phyloP scores from a whole-genome alignment of 108 stramenopile genomes.

The Stephanodiscus triporus region DNA sequence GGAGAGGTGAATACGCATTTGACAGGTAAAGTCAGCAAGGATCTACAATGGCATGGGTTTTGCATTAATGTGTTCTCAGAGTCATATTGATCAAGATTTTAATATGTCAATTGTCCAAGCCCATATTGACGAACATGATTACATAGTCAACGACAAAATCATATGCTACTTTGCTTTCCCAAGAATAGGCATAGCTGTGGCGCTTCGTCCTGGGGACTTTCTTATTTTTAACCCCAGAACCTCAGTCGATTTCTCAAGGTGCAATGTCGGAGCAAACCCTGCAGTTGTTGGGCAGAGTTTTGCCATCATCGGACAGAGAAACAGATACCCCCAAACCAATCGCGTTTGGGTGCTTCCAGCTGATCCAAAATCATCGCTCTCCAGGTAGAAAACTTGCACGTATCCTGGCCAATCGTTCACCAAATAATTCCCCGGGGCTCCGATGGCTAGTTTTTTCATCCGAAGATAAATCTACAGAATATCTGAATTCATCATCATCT shows the following conservation, averaged over 20 bases:
- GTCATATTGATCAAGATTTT: slow-evolving; percentile 4
- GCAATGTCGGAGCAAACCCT: too few relatives aligned
- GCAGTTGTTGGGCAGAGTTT: too few relatives aligned
- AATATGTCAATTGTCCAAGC: background rate
- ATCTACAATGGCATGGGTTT: slow-evolving; percentile 14
- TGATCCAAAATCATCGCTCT: too few relatives aligned
- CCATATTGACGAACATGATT: background rate
- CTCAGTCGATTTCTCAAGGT: slow-evolving; percentile 8
- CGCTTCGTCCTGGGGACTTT: slow-evolving; percentile 14
- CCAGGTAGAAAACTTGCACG: too few relatives aligned
- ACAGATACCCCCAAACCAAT: too few relatives aligned
- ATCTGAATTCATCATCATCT: too few relatives aligned
- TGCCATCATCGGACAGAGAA: too few relatives aligned
- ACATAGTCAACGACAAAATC: background rate
- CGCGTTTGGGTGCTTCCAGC: too few relatives aligned
- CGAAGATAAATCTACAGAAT: too few relatives aligned
- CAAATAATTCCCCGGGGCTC: too few relatives aligned
- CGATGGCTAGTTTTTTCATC: too few relatives aligned
- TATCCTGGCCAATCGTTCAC: too few relatives aligned
- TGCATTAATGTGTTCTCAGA: slow-evolving; percentile 5
- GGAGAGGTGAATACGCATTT: background rate
- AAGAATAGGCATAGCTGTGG: slow-evolving; percentile 4
- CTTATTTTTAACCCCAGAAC: slow-evolving; percentile 6
- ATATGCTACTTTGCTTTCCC: slow-evolving; percentile 9
- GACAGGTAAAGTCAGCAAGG: background rate